Evolutionary conservation across 139 green algal species (phyloP), one percentile per base, ranked within the genome.

Genomic region (Auxenochlorella protothecoides): DNA sequence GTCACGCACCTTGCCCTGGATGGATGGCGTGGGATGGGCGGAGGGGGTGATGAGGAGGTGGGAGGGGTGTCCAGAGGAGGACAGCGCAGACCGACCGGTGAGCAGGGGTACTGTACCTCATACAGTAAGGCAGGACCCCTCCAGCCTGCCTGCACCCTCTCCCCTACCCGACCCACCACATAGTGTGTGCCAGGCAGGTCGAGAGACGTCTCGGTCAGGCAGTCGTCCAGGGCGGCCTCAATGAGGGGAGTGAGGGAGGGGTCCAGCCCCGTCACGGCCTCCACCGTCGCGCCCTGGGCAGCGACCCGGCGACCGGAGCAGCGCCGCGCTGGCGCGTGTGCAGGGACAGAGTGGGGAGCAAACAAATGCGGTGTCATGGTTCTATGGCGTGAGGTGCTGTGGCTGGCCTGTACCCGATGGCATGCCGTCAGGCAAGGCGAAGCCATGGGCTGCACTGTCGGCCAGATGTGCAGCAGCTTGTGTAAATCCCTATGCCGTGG

Each of bases 1-100:
- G 83, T 99, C 94, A 2, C 94, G 84, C n/a, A 98, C 94, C 79
- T 99, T 97, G 72, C 91, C 91, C 87, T 95, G 81, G 59, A 78
- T 1, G 53, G 16, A 4, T 7, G 52, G 64, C 52, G 64, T 5
- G 44, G 8, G 64, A 14, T 13, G 5, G 14, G 53, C 66, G 53
- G n/a, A 52, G 55, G 7, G 14, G 53, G 66, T 14, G 6, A 13
- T 3, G 10, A 15, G 6, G 65, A 2, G 5, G 51, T 11, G 51
- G 65, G 44, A 57, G 5, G 2, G 44, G 44, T 44, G 0, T 3
- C 15, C 6, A 53, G 65, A 52, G 2, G 52, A 68, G 65, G 4
- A 56, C 6, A 10, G 55, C 9, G 44, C 8, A 9, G 16, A 55
- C 12, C 66, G 53, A 14, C 3, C 4, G 53, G 53, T 3, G 13